These are phyloP conservation scores for Chlorella vulgaris DNA, from an alignment of 139 green algal genomes.

Conservation along the genomic window DNA sequence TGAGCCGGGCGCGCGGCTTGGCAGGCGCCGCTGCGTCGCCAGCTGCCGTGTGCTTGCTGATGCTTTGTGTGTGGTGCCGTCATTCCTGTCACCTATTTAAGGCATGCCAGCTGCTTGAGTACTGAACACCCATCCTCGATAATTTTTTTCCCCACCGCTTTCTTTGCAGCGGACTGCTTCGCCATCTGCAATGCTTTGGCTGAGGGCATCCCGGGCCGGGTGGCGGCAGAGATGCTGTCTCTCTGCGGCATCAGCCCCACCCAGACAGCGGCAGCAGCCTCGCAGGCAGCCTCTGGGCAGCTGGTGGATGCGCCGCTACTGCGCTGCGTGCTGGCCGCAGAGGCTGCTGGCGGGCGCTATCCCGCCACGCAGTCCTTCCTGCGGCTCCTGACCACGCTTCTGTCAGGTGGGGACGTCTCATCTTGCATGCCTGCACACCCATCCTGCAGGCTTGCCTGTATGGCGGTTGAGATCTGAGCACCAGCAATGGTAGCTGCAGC, in stretches of 20 bases:
- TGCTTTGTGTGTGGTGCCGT: too few relatives aligned
- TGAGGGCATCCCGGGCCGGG: constrained; percentile 24
- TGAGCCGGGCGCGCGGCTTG: too few relatives aligned
- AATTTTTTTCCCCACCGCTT: neutral
- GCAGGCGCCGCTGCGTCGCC: too few relatives aligned
- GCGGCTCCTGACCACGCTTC: constrained; percentile 42
- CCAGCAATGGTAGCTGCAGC: too few relatives aligned
- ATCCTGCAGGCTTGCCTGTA: too few relatives aligned
- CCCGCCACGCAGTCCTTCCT: constrained; percentile 53
- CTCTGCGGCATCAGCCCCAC: constrained; percentile 2
- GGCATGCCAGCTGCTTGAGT: too few relatives aligned
- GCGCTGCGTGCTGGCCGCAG: constrained; percentile 25
- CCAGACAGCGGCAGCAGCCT: neutral
- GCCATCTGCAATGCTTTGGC: constrained; percentile 32
- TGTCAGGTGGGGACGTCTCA: constrained; percentile 24
- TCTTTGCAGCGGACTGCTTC: constrained; percentile 41
- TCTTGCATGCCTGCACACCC: neutral
- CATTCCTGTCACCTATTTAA: too few relatives aligned
- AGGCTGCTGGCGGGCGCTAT: constrained; percentile 49
- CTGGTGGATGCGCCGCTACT: constrained; percentile 18
- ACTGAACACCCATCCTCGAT: neutral
- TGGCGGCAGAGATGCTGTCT: constrained; percentile 45
- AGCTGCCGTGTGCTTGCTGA: too few relatives aligned
- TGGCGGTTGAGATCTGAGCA: neutral
- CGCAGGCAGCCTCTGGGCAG: neutral